Evolutionary conservation across 2,329 filamentous ascomycete genomes (phyloP).

Genomic region (Fusarium sp.): DNA sequence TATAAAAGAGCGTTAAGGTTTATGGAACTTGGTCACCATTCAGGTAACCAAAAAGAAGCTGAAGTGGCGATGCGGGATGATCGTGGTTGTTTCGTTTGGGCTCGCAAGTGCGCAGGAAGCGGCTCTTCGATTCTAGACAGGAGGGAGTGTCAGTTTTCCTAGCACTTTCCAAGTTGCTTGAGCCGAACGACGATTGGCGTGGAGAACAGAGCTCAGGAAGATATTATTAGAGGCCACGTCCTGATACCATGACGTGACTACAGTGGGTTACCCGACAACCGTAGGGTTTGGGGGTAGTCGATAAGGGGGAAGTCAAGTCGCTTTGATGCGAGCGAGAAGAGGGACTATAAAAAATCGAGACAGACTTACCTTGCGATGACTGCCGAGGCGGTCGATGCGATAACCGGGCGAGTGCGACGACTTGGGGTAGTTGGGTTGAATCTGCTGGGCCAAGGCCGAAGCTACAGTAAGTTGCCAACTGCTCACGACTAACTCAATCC

Average conservation of each 20-base stretch:
- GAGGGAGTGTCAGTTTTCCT: constrained; percentile 13
- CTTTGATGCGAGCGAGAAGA: constrained; percentile 4
- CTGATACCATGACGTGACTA: constrained; percentile 41
- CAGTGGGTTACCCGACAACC: constrained; percentile 25
- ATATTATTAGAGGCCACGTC: constrained; percentile 34
- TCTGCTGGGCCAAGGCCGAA: constrained; percentile 24
- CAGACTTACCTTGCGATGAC: constrained; percentile 33
- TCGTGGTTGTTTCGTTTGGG: constrained; percentile 18
- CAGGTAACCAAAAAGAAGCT: constrained; percentile 34
- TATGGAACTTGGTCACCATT: constrained; percentile 41
- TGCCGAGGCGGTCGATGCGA: constrained; percentile 31
- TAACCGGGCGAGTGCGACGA: constrained; percentile 20
- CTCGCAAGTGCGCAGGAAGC: constrained; percentile 27
- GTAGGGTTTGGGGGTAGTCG: constrained; percentile 15
- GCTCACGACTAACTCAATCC: constrained; percentile 37
- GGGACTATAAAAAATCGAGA: constrained; percentile 7
- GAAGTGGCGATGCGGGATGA: constrained; percentile 29
- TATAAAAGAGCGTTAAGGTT: constrained; percentile 39
- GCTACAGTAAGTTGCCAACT: constrained; percentile 31
- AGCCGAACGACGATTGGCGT: neutral
- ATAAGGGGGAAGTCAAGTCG: constrained; percentile 19
- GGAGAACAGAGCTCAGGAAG: constrained; percentile 10
- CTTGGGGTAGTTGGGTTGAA: constrained; percentile 23
- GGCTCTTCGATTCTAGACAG: constrained; percentile 17
- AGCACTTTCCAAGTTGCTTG: constrained; percentile 8